Percentiles rank a stretch among this genome's conserved stretches.
Evolutionary conservation across 2,329 filamentous ascomycete species (phyloP).

Genomic region (Cercospora beticola): DNA sequence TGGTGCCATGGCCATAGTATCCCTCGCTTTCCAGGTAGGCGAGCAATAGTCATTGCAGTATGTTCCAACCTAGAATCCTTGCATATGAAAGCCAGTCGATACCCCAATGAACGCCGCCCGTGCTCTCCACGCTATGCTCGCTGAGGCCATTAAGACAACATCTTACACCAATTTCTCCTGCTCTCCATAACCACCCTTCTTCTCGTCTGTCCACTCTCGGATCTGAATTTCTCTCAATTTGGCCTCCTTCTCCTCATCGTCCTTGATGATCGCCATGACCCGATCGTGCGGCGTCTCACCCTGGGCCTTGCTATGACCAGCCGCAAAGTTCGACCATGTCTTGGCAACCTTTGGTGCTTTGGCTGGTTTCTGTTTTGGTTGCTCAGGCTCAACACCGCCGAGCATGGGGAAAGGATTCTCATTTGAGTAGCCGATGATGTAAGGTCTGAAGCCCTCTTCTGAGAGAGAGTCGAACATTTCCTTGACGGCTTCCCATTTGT

Average conservation of each 20-base stretch:
- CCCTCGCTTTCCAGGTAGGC: too few relatives aligned
- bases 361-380: slow-evolving; percentile 25
- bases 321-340: slow-evolving; percentile 30
- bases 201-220: slow-evolving; percentile 25
- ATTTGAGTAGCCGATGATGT: slow-evolving; percentile 35
- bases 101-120: neutral
- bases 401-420: slow-evolving; percentile 40
- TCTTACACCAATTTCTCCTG: slow-evolving; percentile 9
- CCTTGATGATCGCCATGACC: slow-evolving; percentile 37
- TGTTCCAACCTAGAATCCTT: neutral
- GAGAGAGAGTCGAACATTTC: slow-evolving; percentile 38
- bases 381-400: slow-evolving; percentile 34
- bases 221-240: slow-evolving; percentile 30
- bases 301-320: slow-evolving; percentile 29
- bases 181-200: slow-evolving; percentile 20
- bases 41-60: neutral
- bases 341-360: slow-evolving; percentile 32
- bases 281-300: slow-evolving; percentile 34
- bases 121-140: neutral
- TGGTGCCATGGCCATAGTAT: neutral
- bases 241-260: slow-evolving; percentile 36
- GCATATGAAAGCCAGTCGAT: neutral
- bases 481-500: slow-evolving; percentile 33
- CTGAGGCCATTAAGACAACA: neutral
- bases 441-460: slow-evolving; percentile 35